Conservation (phyloP, 805 yeast species). For the Sungouiozyma ichnusensis region DNA sequence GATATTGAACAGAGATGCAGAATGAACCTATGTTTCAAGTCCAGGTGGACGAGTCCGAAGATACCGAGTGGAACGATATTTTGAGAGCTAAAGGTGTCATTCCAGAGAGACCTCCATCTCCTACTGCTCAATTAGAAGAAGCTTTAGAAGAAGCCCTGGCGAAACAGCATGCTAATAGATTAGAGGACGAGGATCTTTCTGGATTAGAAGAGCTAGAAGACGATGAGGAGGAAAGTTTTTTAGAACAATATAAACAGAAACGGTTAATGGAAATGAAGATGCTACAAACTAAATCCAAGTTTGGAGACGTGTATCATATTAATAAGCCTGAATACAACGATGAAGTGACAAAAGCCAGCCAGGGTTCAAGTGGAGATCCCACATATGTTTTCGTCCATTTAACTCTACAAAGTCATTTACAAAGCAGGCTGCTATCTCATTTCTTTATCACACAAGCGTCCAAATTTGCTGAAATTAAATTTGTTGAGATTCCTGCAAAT, state of each 20-base stretch:
- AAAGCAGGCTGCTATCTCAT: slow-evolving; percentile 59
- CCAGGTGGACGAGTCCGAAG: slow-evolving; percentile 90
- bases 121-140: slow-evolving; percentile 76
- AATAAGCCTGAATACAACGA: slow-evolving; percentile 79
- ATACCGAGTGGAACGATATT: slow-evolving; percentile 98
- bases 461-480: slow-evolving; percentile 71
- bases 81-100: slow-evolving; percentile 81
- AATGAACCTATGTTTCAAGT: slow-evolving; percentile 59
- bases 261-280: slow-evolving; percentile 65
- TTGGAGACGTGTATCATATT: slow-evolving; percentile 68
- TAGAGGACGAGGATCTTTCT: slow-evolving; percentile 65
- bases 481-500: slow-evolving; percentile 83
- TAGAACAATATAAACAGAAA: slow-evolving; percentile 65
- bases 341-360: slow-evolving; percentile 78
- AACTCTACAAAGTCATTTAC: slow-evolving; percentile 55
- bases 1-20: no score
- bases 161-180: slow-evolving; percentile 70
- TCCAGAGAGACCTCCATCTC: slow-evolving; percentile 85
- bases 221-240: slow-evolving; percentile 86
- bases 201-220: slow-evolving; percentile 85
- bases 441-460: slow-evolving; percentile 49
- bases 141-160: slow-evolving; percentile 75
- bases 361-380: no score
- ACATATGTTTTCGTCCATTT: slow-evolving; percentile 81
- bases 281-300: slow-evolving; percentile 45